These are phyloP conservation scores for Debaryomyces sp. DNA, from an alignment of 1,139 yeast species.

Conservation along the genomic window DNA sequence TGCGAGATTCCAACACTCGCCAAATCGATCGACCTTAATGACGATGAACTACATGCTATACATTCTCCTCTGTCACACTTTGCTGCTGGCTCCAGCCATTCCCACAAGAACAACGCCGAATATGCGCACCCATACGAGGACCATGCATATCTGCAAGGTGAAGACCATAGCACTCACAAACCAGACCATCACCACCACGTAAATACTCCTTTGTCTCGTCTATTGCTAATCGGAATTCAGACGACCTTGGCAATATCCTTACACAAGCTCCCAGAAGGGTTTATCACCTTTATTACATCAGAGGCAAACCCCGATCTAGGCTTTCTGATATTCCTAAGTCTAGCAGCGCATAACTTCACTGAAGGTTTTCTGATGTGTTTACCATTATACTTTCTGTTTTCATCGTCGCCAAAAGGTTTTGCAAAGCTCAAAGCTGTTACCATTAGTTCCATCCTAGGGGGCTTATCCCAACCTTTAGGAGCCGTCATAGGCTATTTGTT, in stretches of 20 bases:
- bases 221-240: slow-evolving; percentile 85
- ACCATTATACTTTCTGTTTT: slow-evolving; percentile 76
- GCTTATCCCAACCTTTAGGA: slow-evolving; percentile 86
- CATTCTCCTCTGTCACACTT: neutral
- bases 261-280: slow-evolving; percentile 95
- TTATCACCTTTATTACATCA: slow-evolving; percentile 79
- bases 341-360: slow-evolving; percentile 87
- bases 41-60: neutral
- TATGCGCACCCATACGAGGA: slow-evolving; percentile 9
- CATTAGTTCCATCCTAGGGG: slow-evolving; percentile 73
- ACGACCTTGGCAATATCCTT: slow-evolving; percentile 85
- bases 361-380: slow-evolving; percentile 95
- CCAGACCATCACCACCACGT: slow-evolving; percentile 77
- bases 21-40: neutral
- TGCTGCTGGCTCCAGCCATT: neutral
- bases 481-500: slow-evolving; percentile 72
- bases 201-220: slow-evolving; percentile 72
- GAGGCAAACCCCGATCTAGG: slow-evolving; percentile 77
- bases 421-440: slow-evolving; percentile 65
- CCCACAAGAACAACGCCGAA: slow-evolving; percentile 10
- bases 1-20: slow-evolving; percentile 38
- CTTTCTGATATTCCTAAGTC: slow-evolving; percentile 75
- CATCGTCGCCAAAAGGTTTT: slow-evolving; percentile 19
- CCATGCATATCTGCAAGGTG: slow-evolving; percentile 6
- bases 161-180: slow-evolving; percentile 20